A percentile compares a stretch with the other conserved stretches of the same genome.
phyloP scores from a whole-genome alignment of 164 flowering plant species.

The Macadamia integrifolia region DNA sequence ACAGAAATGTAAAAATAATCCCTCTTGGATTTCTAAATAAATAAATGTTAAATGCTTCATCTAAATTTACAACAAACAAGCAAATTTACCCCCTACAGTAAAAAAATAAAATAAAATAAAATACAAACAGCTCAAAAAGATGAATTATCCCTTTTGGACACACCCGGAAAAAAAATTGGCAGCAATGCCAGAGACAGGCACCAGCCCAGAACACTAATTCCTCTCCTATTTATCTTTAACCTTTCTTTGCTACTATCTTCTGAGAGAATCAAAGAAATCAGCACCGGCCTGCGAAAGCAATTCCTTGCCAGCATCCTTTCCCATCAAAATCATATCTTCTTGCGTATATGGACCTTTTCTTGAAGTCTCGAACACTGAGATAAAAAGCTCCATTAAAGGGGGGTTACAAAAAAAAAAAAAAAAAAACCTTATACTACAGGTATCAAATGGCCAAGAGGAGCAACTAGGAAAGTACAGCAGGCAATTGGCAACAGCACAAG shows the following conservation, averaged over 20 bases:
- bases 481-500: too few relatives aligned
- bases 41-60: background rate
- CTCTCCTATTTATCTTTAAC: background rate
- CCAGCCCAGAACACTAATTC: too few relatives aligned
- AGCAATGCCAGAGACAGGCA: background rate
- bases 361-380: constrained; percentile 87
- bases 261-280: constrained; percentile 51
- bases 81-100: background rate
- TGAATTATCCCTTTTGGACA: constrained; percentile 5
- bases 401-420: too few relatives aligned
- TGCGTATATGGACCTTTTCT: constrained; percentile 60
- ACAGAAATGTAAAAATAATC: too few relatives aligned
- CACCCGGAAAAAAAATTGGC: constrained; percentile 9
- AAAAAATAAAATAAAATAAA: constrained; percentile 2
- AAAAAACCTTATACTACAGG: too few relatives aligned
- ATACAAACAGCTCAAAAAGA: constrained; percentile 1
- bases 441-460: too few relatives aligned
- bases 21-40: background rate
- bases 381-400: background rate
- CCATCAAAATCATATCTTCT: constrained; percentile 86
- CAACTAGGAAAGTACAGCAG: too few relatives aligned
- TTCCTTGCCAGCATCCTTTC: constrained; percentile 92
- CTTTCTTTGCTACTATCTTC: background rate
- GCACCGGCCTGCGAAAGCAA: constrained; percentile 79
- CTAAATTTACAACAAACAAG: constrained; percentile 6